Conservation (phyloP, 164 flowering plant genomes). For the Magnolia sinica region DNA sequence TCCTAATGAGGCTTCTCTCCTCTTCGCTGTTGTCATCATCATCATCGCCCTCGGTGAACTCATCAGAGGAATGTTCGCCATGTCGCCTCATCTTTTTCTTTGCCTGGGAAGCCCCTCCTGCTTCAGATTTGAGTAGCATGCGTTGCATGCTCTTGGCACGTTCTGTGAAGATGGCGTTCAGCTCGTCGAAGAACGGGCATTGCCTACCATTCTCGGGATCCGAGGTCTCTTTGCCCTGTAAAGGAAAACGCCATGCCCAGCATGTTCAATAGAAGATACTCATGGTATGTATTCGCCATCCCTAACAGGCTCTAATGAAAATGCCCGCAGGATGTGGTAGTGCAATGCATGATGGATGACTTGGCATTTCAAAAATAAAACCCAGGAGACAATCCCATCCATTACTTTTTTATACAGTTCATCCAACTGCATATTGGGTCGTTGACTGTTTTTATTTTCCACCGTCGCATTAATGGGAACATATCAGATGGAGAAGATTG, state of each 20-base stretch:
- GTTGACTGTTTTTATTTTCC: too few species aligned
- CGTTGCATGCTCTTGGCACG: conserved; percentile 51
- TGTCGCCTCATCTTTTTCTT: conserved; percentile 30
- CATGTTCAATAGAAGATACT: too few species aligned
- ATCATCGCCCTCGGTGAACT: conserved; percentile 41
- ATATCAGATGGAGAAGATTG: too few species aligned
- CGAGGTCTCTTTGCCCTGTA: conserved; percentile 63
- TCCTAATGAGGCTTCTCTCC: conserved; percentile 19
- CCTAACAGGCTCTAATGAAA: too few species aligned
- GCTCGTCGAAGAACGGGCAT: conserved; percentile 67
- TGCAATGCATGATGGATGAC: too few species aligned
- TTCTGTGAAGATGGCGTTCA: conserved; percentile 55
- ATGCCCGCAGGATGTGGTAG: too few species aligned
- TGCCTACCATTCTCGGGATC: conserved; percentile 48
- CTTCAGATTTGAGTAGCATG: conserved; percentile 39
- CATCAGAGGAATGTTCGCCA: conserved; percentile 39
- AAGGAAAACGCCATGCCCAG: neutral
- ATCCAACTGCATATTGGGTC: too few species aligned
- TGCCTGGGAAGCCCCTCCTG: conserved; percentile 31
- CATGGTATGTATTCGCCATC: too few species aligned
- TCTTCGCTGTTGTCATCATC: conserved; percentile 42
- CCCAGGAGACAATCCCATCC: too few species aligned
- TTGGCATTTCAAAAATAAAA: too few species aligned
- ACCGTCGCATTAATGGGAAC: too few species aligned
- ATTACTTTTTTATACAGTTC: too few species aligned